phyloP scores from a whole-genome alignment of 2,329 filamentous ascomycete genomes.

The Dothistroma septosporum region DNA sequence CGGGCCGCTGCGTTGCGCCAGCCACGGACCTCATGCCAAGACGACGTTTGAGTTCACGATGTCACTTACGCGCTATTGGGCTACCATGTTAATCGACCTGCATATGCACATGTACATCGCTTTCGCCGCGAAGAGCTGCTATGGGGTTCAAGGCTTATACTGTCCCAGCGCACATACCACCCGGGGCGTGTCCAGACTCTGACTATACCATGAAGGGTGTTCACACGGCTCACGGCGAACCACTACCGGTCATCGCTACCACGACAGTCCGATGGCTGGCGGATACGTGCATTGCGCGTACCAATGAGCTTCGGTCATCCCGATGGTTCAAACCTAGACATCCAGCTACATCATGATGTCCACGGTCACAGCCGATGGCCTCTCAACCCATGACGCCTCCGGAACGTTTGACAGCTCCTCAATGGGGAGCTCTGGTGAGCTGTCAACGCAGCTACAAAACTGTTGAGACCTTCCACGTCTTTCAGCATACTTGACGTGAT shows the following conservation, averaged over 20 bases:
- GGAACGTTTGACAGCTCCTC: not conserved
- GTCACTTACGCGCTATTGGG: not conserved
- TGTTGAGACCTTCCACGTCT: not conserved
- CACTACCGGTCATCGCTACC: not conserved
- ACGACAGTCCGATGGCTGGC: not conserved
- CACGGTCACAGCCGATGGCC: not conserved
- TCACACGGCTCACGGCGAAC: not conserved
- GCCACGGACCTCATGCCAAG: conserved; percentile 1
- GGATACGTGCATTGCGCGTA: not conserved
- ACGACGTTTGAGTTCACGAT: not conserved
- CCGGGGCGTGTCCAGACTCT: not conserved
- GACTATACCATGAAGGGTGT: not conserved
- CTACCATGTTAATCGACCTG: not conserved
- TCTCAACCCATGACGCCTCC: not conserved
- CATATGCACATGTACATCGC: not conserved
- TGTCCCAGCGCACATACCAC: not conserved
- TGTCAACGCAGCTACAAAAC: not conserved
- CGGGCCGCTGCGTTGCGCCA: conserved; percentile 1
- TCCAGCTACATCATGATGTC: not conserved
- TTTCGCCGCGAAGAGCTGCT: not conserved
- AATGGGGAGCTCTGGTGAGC: not conserved
- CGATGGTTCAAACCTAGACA: not conserved
- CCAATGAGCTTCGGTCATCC: not conserved
- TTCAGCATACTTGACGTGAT: not conserved
- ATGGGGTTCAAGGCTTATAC: not conserved